Base-by-base conservation (phyloP, 108 stramenopile species). In the Nitzschia sp. region DNA sequence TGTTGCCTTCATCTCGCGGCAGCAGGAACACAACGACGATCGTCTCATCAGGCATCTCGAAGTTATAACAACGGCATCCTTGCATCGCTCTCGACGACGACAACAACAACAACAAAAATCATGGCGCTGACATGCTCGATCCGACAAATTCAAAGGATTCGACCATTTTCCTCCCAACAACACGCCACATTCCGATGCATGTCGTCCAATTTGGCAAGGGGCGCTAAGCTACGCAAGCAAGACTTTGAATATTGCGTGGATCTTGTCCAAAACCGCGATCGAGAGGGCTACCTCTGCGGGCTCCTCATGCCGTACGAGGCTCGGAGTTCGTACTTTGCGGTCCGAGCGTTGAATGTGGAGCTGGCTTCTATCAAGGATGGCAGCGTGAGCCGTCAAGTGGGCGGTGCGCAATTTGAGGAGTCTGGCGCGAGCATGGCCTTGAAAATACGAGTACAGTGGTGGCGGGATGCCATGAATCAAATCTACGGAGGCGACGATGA, bases 301-400 rank as follows among this genome's bases (percentile, higher is more conserved):
- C 76, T 93, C 1, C 61, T 93, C 60, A 86, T 93, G 87, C 92
- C 92, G 25, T 47, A 75, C 13, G 47, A 78, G 1, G 61, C 85
- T 2, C 77, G 80, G 18, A 61, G 78, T 32, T 76, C 84, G 0
- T 90, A 79, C 64, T 93, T 93, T 74, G 85, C 87, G 24, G 36
- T 93, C 0, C 85, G 87, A 17, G 92, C 92, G 21, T 93, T 88
- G 74, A 93, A 93, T 59, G 92, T 81, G 3, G 92, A 93, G 64
- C 55, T 90, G 54, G 92, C 92, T 2, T 82, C 78, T 29, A 85
- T 93, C 53, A 90, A 90, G 64, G 87, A 86, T 67, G 70, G 80
- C 2, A 36, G 54, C 26, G 29, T 38, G 2, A 46, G 45, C n/a
- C 59, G 56, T 13, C 51, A 64, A 23, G 34, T 29, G 1, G 72